Base-by-base conservation (phyloP, 306 rosid genomes). In the Cucurbita maxima region DNA sequence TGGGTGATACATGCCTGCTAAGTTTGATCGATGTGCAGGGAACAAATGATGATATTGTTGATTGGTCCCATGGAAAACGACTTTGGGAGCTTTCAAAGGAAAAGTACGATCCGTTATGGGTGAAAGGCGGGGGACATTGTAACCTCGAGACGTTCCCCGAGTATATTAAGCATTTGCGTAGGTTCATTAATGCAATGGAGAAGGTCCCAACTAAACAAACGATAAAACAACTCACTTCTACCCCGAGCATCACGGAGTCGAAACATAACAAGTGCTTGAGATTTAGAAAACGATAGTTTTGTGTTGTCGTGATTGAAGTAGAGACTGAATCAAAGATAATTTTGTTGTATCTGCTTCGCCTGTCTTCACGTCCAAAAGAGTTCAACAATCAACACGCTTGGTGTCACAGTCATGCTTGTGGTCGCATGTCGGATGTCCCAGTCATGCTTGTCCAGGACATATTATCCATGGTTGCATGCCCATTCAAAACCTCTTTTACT, bases 41-140 rank as follows among this genome's bases (percentile, higher is more conserved):
- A 83, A 95, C 96, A 72, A 85, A 88, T 4, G 99, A 95, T 81
- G 97, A 95, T 58, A 86, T 91, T 70, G 99, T 95, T 41, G 96
- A 95, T 75, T 91, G 76, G 87, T 91, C 97, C 81, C 99, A 95
- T 55, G 99, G 99, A 45, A 95, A 95, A 87, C 84, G 96, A 52
- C 78, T 95, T 47, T 95, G 99, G 99, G 99, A 95, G 78, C 97
- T 95, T 19, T 75, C 99, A 11, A 95, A 91, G 84, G 96, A 95
- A 82, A 95, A 95, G 78, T 95, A 84, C 43, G 92, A 95, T 38
- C 99, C 99, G 1, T 82, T 95, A 80, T 95, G 99, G 99, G 92
- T 95, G 73, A 89, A 95, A 82, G 99, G 97, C 7, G 97, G 99
- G 7, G 97, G 99, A 14, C 99, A 95, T 68, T 95, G 99, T 90